phyloP scores from a whole-genome alignment of 2,329 filamentous ascomycete genomes.

The Coniochaeta ligniaria region DNA sequence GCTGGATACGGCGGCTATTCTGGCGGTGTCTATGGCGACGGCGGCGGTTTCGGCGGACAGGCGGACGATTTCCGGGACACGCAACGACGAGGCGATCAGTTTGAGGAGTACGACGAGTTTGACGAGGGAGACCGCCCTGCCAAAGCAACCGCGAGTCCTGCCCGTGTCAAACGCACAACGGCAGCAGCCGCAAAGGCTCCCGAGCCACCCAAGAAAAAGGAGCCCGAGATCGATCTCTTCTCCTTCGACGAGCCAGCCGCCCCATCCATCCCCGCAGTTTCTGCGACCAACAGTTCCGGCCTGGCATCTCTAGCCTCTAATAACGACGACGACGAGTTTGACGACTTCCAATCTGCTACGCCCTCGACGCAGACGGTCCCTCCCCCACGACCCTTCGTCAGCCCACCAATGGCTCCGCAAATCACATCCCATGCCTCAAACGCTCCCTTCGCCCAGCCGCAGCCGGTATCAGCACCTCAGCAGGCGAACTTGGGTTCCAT shows the following conservation, averaged over 20 bases:
- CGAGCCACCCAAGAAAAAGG: conserved; percentile 71
- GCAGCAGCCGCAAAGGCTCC: conserved; percentile 43
- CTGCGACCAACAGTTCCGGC: conserved; percentile 37
- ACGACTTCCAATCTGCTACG: conserved; percentile 90
- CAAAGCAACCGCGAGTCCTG: conserved; percentile 34
- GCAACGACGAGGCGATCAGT: conserved; percentile 61
- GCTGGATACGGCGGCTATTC: conserved; percentile 50
- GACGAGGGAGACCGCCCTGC: conserved; percentile 61
- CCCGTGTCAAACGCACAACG: conserved; percentile 37
- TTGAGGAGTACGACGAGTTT: conserved; percentile 96
- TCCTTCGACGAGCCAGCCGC: conserved; percentile 75
- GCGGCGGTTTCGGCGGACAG: conserved; percentile 84
- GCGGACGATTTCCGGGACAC: conserved; percentile 62
- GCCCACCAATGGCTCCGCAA: conserved; percentile 35
- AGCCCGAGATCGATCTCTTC: conserved; percentile 86
- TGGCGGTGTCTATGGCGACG: conserved; percentile 85
- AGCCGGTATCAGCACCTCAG: conserved; percentile 78
- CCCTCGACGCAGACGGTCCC: conserved; percentile 41
- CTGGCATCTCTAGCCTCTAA: conserved; percentile 40
- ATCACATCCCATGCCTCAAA: conserved; percentile 46
- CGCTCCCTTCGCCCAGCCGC: conserved; percentile 70
- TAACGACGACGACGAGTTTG: conserved; percentile 86
- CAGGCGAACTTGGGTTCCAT: conserved; percentile 75
- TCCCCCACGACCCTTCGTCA: conserved; percentile 32
- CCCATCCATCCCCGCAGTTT: conserved; percentile 35